Percentiles rank a stretch among this genome's conserved stretches.
These are phyloP conservation scores for Eruca vesicaria DNA, from an alignment of 441 rosid genomes.

Conservation along the genomic window DNA sequence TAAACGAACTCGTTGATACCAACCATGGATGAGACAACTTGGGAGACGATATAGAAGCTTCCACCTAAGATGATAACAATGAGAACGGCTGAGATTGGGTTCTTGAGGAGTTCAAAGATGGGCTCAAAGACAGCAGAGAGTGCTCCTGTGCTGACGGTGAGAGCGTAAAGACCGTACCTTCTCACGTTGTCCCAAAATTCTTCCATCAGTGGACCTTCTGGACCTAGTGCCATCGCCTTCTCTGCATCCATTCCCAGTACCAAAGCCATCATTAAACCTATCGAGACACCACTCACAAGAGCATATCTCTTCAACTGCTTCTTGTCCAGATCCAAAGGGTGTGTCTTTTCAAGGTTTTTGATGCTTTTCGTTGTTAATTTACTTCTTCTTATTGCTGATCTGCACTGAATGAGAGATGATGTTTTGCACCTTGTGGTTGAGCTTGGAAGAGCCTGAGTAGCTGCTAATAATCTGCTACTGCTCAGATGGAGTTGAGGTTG, in stretches of 20 bases:
- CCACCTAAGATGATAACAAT: conserved; percentile 62
- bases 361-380: neutral
- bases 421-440: conserved; percentile 12
- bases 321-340: conserved; percentile 28
- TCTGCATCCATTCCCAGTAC: conserved; percentile 51
- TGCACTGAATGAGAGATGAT: conserved; percentile 10
- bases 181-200: conserved; percentile 81
- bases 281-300: conserved; percentile 52
- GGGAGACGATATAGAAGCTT: conserved; percentile 57
- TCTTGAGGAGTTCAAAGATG: conserved; percentile 56
- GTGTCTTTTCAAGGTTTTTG: conserved; percentile 17
- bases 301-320: conserved; percentile 41
- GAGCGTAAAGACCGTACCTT: conserved; percentile 53
- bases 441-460: conserved; percentile 15
- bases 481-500: conserved; percentile 23
- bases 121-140: conserved; percentile 57
- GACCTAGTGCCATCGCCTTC: conserved; percentile 79
- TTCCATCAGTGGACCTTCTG: conserved; percentile 86
- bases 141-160: conserved; percentile 45
- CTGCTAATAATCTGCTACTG: conserved; percentile 5
- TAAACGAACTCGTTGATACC: conserved; percentile 74
- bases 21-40: conserved; percentile 80
- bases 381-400: conserved; percentile 18
- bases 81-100: conserved; percentile 78
- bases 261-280: conserved; percentile 46